Evolutionary conservation across 2,329 filamentous ascomycete genomes (phyloP), one percentile per base, ranked within the genome.

Genomic region (Ceratocystis alfenasii): DNA sequence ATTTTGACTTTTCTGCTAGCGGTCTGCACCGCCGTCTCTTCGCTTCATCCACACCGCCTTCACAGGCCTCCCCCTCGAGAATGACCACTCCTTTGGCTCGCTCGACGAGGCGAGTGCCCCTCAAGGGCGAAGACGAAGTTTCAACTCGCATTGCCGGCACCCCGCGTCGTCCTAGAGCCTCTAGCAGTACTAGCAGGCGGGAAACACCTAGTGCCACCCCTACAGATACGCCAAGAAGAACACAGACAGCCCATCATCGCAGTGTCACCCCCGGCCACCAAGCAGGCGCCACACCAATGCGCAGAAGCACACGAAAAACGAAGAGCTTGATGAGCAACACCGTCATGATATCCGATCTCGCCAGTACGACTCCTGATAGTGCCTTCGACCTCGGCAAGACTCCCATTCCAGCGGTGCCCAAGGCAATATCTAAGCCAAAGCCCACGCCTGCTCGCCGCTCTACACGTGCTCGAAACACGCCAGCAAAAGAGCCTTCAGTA

Each of bases 11-110:
- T 59, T 53, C 72, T 50, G 62, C 72, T 72, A 66, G 70, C 68
- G 71, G 72, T 70, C 69, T 74, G 65, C 73, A 75, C 67, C 74
- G 78, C 46, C 75, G 74, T 66, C 72, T 81, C 17, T 81, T 81
- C 70, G 62, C 59, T 74, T 76, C 74, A 33, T 74, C 77, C 4
- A 78, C 78, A 3, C 75, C 33, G 33, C 46, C 65, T 53, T 10
- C 48, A 6, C 48, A 53, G 20, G 8, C 4, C 22, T 15, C 60
- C 7, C 60, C 41, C 20, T 25, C 44, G 22, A 22, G n/a, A 12
- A 45, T 22, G 45, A 15, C 25, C 20, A 28, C 48, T 6, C 48
- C 48, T 46, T 62, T 41, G 15, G 20, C 33, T 6, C 61, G 62
- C 36, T 64, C 65, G 12, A 61, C 65, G 3, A 44, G 59, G n/a